Evolutionary conservation across 2,329 filamentous ascomycete genomes (phyloP), one percentile per base, ranked within the genome.

Genomic region (Fusarium sp.): DNA sequence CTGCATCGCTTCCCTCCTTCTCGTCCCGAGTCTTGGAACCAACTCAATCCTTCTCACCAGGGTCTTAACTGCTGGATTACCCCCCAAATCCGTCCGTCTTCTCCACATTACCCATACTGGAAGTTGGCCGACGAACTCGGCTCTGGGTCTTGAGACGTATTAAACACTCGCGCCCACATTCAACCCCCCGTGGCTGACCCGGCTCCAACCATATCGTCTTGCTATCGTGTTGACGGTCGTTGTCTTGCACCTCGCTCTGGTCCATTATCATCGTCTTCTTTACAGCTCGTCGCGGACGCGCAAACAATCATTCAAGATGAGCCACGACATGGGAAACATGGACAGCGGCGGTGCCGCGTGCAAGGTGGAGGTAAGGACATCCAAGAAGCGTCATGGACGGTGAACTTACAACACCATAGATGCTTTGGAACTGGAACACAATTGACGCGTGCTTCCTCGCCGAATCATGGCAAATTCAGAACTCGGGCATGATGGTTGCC

Each of bases 361-460:
- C 75, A 82, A 82, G 63, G 77, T 83, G 45, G 78, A 77, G 35
- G 82, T 84, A 76, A 31, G 77, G 66, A 31, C 63, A 18, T 59
- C 27, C 56, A 22, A 35, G 31, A 20, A 18, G 16, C 57, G 14
- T 36, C n/a, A 36, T 31, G 20, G 57, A 47, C 29, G 6, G 35
- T 27, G 18, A 45, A 22, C 64, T 68, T 47, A 71, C 13, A 66
- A 22, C 38, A 8, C 9, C 35, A n/a, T 47, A 94, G 91, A 95
- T 94, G 93, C 84, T 94, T 36, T 94, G 92, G 92, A 95, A 94
- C 80, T 94, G 92, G 92, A 87, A 92, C 82, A 92, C 91, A 3
- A 86, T 93, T 78, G 90, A 93, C 79, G 84, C 91, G 22, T 94
- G 91, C 83, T 96, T 96, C 86, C 87, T 96, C 75, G 85, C 92